Evolutionary conservation across 805 yeast genomes (phyloP), one percentile per base, ranked within the genome.

Genomic region (Wickerhamomyces hampshirensis): DNA sequence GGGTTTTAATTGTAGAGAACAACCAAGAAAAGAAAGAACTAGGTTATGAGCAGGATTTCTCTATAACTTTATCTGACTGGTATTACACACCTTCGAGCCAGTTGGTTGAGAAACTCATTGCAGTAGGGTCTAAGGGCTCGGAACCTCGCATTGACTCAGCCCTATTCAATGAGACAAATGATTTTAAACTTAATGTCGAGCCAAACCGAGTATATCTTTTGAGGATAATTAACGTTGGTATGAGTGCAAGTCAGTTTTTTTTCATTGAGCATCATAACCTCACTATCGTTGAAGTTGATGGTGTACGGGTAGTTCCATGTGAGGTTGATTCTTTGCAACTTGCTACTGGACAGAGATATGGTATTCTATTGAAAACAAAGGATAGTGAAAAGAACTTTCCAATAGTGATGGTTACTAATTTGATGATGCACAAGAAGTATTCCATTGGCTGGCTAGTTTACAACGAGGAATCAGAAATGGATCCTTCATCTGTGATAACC

Each of bases 291-390:
- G 85, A 77, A 51, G 65, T 73, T 24, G 84, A 78, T 50, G 84
- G 84, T 19, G 66, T 75, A 10, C 56, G 66, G 33, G 73, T 77
- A 3, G 68, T 72, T 37, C 77, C 77, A 13, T 59, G 57, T 39
- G 63, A 60, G 26, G 68, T 73, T 2, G 69, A 66, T 13, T 63
- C 75, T 26, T 38, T 77, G n/a, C 65, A 68, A 39, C 39, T 77
- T 21, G 75, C 88, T 0, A 87, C 81, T 5, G 95, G 91, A 3
- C 95, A 87, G 61, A 66, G 96, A 48, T 76, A 77, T 52, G 72
- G 85, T 9, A 77, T 83, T 1, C 56, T 84, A 33, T 50, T 85
- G 17, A 57, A 48, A 55, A 11, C 7, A 21, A 60, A 30, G 59
- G 66, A 75, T 7, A 60, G 67, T 44, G 51, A 19, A 41, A 42